Percentiles rank a stretch among this genome's conserved stretches.
These are phyloP conservation scores for Colletotrichum tofieldiae DNA, from an alignment of 2,329 filamentous ascomycete genomes.

Conservation along the genomic window DNA sequence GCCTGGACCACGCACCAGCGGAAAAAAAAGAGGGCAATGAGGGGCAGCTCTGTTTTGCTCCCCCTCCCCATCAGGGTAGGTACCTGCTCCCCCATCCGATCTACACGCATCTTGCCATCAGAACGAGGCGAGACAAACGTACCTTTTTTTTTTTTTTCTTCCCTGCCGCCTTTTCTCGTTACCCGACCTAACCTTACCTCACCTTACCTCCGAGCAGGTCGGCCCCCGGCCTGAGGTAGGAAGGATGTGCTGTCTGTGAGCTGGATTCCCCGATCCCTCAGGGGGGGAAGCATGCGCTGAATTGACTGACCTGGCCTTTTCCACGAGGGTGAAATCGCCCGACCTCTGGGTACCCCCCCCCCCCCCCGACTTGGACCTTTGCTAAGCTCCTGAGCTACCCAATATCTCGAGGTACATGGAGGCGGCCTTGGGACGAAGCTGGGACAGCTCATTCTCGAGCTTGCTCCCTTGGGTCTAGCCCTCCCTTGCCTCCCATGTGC, in stretches of 20 bases:
- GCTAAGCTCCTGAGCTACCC: background rate
- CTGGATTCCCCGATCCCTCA: background rate
- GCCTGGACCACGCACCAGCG: conserved; percentile 6
- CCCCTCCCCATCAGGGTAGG: conserved; percentile 12
- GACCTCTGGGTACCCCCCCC: background rate
- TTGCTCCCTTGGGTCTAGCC: conserved; percentile 37
- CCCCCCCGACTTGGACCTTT: background rate
- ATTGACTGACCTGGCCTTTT: background rate
- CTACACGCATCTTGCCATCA: background rate
- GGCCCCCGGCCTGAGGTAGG: conserved; percentile 8
- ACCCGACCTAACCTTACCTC: conserved; percentile 24
- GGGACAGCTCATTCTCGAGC: conserved; percentile 31
- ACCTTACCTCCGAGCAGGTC: conserved; percentile 37
- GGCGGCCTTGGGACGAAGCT: background rate
- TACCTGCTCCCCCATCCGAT: conserved; percentile 1
- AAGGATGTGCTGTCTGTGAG: background rate
- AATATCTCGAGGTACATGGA: background rate
- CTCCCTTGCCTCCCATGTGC: conserved; percentile 23
- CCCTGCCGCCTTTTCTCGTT: background rate
- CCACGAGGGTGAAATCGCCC: background rate
- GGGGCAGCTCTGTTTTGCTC: conserved; percentile 12
- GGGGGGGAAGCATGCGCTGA: background rate
- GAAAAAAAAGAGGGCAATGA: conserved; percentile 3
- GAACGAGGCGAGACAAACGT: conserved; percentile 2
- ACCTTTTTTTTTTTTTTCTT: too few relatives aligned